Base-by-base conservation (phyloP, 306 rosid species). In the Vachellia pachyceras region DNA sequence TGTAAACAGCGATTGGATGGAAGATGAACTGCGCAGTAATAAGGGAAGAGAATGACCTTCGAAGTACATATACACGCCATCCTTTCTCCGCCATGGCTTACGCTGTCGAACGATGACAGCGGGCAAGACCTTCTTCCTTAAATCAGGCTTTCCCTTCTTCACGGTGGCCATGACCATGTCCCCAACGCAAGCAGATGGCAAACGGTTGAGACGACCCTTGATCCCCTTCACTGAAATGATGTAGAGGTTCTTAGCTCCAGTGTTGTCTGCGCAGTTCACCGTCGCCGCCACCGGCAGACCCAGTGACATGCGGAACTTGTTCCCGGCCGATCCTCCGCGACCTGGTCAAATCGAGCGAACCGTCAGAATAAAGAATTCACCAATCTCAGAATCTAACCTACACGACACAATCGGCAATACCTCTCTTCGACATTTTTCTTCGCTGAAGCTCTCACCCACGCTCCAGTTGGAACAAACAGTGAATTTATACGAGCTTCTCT, bases 131-230 rank as follows among this genome's bases (percentile, higher is more conserved):
- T 94, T 94, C 94, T 94, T 94, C 71, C 97, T 82, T 46, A 94
- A 93, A 76, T 94, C 97, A 0, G 98, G 97, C 67, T 94, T 94
- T 6, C 97, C 97, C 22, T 94, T 92, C 90, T 94, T 94, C 37
- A 92, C 97, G 8, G 98, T 94, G 20, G 98, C 98, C 97, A 91
- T 94, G 2, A 94, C 98, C 97, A 94, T 94, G 83, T 94, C 97
- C 0, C 98, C 98, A 29, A 91, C 98, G 76, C 97, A 92, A 1
- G 98, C 98, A 0, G 97, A 94, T 0, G 98, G 98, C 80, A 94
- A 82, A 25, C 97, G 93, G 79, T 94, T 91, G 17, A 94, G 86
- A 6, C 93, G 86, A 3, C 98, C 98, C 83, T 94, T 94, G 81
- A 94, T 94, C 52, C 97, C 97, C 84, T 94, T 94, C 52, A 94